Evolutionary conservation across 1,284 basidiomycete genomes (phyloP), one percentile per base, ranked within the genome.

Genomic region (Agroathelia rolfsii): DNA sequence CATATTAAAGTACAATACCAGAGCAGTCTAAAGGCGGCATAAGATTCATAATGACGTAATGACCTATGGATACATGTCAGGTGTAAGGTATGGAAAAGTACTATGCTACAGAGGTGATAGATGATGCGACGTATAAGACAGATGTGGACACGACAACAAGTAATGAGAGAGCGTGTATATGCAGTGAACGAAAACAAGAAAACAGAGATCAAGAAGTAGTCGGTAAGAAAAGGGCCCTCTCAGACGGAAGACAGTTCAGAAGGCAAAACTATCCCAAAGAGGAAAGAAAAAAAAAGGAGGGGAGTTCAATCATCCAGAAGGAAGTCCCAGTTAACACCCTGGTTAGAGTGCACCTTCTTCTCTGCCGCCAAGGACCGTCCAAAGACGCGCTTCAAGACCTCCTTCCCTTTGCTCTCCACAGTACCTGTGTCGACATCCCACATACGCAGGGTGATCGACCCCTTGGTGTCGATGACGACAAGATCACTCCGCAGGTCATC

Each of bases 251-350:
- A 11, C 6, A 12, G 7, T 26, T 12, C n/a, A n/a, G n/a, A n/a
- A n/a, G n/a, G n/a, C n/a, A n/a, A n/a, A n/a, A n/a, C n/a, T n/a
- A n/a, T n/a, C n/a, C n/a, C n/a, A n/a, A n/a, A n/a, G 8, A 12
- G 27, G n/a, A 26, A 16, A 15, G 14, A 12, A 12, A 21, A 20
- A 32, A 17, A 34, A 30, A 15, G 19, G 15, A 10, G n/a, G n/a
- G 15, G 14, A 14, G 20, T 28, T 55, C 58, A 79, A 46, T 78
- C 76, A 38, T 81, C 77, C 31, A 84, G 64, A 36, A 84, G 59
- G 53, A 79, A 84, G 49, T 84, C 80, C 80, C 80, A 84, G 52
- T 83, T 66, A 40, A 79, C 72, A n/a, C n/a, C n/a, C n/a, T n/a
- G n/a, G n/a, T n/a, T n/a, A n/a, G n/a, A n/a, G n/a, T n/a, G n/a